Percentiles rank a stretch among this genome's conserved stretches.
phyloP scores from a whole-genome alignment of 2,329 filamentous ascomycete species.

The Huntiella savannae region DNA sequence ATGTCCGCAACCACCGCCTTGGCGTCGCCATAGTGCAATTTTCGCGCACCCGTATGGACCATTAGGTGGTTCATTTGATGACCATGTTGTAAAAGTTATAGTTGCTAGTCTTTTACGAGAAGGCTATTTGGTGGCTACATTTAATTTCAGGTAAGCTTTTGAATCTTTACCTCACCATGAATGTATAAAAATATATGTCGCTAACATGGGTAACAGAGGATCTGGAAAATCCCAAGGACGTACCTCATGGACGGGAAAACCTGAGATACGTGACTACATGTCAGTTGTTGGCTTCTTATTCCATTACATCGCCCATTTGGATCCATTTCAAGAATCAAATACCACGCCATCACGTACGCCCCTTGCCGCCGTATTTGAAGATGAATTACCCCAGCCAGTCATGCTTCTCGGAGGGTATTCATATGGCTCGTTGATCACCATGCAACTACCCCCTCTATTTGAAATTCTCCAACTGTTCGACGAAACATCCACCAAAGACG shows the following conservation, averaged over 20 bases:
- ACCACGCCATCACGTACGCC: neutral
- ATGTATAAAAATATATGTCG: neutral
- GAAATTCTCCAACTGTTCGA: conserved; percentile 41
- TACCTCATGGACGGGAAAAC: conserved; percentile 72
- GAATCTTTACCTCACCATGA: conserved; percentile 1
- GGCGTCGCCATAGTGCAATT: conserved; percentile 36
- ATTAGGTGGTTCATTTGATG: conserved; percentile 70
- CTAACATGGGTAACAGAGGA: conserved; percentile 35
- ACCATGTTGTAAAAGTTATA: conserved; percentile 53
- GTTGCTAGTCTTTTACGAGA: conserved; percentile 43
- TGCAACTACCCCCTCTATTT: conserved; percentile 44
- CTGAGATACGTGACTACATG: conserved; percentile 66
- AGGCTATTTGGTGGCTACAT: conserved; percentile 65
- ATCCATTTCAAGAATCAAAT: conserved; percentile 17
- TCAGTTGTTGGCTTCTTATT: conserved; percentile 66
- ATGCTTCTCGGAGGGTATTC: conserved; percentile 66
- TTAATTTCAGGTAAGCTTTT: conserved; percentile 58
- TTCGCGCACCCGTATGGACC: conserved; percentile 84
- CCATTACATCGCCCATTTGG: conserved; percentile 48
- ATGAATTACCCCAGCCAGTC: conserved; percentile 15
- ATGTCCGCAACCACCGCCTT: conserved; percentile 19
- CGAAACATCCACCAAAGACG: conserved; percentile 23
- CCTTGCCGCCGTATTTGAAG: neutral
- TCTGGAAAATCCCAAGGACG: conserved; percentile 53
- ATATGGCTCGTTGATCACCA: conserved; percentile 71